Evolutionary conservation across 495 filamentous ascomycete species (phyloP).

Genomic region (Neurospora discreta): DNA sequence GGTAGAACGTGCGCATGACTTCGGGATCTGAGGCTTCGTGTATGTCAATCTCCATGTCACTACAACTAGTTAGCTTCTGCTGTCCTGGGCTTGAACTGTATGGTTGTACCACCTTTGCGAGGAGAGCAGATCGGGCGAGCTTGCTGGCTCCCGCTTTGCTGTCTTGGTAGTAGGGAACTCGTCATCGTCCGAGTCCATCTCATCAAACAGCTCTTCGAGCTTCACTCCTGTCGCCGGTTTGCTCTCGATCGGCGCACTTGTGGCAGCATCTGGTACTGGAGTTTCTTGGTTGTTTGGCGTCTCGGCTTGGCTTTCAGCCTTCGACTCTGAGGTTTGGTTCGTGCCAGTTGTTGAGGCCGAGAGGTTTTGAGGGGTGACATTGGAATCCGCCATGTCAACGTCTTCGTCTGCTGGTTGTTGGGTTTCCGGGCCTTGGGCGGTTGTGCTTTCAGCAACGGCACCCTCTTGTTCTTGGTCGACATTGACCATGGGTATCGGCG

Average conservation of each 20-base stretch:
- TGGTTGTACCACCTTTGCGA: slow-evolving; percentile 18
- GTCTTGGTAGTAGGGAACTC: slow-evolving; percentile 50
- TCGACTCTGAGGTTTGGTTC: neutral
- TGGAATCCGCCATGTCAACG: slow-evolving; percentile 9
- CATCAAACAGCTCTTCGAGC: slow-evolving; percentile 71
- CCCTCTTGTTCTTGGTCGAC: neutral
- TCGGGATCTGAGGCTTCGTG: slow-evolving; percentile 54
- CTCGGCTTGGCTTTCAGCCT: neutral
- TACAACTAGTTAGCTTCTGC: neutral
- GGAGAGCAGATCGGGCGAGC: slow-evolving; percentile 18
- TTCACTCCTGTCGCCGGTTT: slow-evolving; percentile 42
- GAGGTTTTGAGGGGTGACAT: no score
- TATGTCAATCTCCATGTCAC: neutral
- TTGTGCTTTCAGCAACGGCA: neutral
- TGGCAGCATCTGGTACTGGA: neutral
- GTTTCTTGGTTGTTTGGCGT: neutral
- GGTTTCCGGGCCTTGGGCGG: neutral
- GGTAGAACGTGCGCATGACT: slow-evolving; percentile 84
- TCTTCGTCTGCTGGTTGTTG: slow-evolving; percentile 6
- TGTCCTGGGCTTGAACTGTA: neutral
- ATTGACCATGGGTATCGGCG: slow-evolving; percentile 7
- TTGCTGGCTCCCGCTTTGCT: slow-evolving; percentile 14
- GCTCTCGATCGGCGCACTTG: slow-evolving; percentile 9
- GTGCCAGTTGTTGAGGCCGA: neutral
- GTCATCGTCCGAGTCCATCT: slow-evolving; percentile 66